Evolutionary conservation across 495 filamentous ascomycete species (phyloP).

Genomic region (Penicillium herquei): DNA sequence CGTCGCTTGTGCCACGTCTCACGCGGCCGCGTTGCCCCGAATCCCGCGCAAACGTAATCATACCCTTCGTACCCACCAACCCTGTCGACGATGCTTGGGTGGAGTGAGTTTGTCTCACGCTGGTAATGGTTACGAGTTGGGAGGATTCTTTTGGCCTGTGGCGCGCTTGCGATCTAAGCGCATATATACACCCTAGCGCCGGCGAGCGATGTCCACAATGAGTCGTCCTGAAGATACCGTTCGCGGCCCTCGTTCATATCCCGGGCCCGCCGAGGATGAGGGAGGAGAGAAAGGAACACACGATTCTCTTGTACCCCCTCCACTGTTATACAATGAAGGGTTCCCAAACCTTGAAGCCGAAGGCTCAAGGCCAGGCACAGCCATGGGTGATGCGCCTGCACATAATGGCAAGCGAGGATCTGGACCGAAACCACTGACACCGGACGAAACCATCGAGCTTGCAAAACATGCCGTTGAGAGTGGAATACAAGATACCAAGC

Average conservation of each 20-base stretch:
- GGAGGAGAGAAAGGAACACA: constrained; percentile 22
- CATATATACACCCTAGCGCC: not conserved
- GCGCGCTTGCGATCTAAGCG: not conserved
- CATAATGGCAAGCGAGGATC: constrained; percentile 21
- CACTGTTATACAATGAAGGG: constrained; percentile 28
- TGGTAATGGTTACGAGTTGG: constrained; percentile 13
- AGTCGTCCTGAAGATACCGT: constrained; percentile 40
- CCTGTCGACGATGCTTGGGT: constrained; percentile 18
- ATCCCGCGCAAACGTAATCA: not conserved
- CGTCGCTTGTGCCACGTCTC: not conserved
- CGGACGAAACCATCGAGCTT: constrained; percentile 53
- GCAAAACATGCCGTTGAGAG: constrained; percentile 64
- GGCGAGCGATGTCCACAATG: constrained; percentile 36
- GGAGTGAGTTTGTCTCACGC: not conserved
- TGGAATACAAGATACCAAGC: constrained; percentile 67
- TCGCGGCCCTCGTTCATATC: constrained; percentile 34
- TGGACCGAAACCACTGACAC: constrained; percentile 30
- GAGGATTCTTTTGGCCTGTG: not conserved
- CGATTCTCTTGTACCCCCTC: constrained; percentile 25
- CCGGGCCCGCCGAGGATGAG: constrained; percentile 34
- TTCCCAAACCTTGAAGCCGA: constrained; percentile 32
- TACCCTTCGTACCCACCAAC: constrained; percentile 2
- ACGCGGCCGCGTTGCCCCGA: constrained; percentile 1
- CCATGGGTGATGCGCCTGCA: constrained; percentile 25
- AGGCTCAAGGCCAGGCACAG: constrained; percentile 28